Evolutionary conservation across 2,329 filamentous ascomycete genomes (phyloP).

Genomic region (Xylariaceae sp.): DNA sequence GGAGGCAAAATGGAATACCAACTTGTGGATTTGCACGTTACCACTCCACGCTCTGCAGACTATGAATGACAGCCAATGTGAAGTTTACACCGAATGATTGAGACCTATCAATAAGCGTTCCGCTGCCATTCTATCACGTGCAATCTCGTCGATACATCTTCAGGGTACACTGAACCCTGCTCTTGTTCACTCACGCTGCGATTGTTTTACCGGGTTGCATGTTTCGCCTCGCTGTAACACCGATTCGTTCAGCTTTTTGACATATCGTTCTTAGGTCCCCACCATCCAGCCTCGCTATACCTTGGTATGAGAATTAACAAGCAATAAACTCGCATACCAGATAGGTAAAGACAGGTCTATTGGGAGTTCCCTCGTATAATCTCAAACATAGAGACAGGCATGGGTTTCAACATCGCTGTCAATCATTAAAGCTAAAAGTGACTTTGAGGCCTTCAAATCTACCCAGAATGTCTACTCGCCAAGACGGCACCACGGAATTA

Average conservation of each 20-base stretch:
- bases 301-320: no score
- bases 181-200: not conserved
- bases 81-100: slow-evolving; percentile 30
- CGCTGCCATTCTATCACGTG: not conserved
- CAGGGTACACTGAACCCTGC: not conserved
- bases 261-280: no score
- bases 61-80: slow-evolving; percentile 40
- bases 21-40: slow-evolving; percentile 45
- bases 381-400: slow-evolving; percentile 2
- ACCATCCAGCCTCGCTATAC: no score
- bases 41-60: slow-evolving; percentile 38
- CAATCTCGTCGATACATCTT: not conserved
- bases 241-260: no score
- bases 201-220: not conserved
- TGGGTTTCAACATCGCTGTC: not conserved
- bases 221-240: not conserved
- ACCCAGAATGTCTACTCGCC: not conserved
- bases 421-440: slow-evolving; percentile 3
- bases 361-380: not conserved
- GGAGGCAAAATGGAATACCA: slow-evolving; percentile 48
- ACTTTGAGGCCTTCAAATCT: not conserved
- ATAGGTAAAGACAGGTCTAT: not conserved
- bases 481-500: no score
- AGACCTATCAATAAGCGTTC: not conserved
- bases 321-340: no score